These are phyloP conservation scores for Termitomyces titanicus DNA, from an alignment of 768 basidiomycete species.

Conservation along the genomic window DNA sequence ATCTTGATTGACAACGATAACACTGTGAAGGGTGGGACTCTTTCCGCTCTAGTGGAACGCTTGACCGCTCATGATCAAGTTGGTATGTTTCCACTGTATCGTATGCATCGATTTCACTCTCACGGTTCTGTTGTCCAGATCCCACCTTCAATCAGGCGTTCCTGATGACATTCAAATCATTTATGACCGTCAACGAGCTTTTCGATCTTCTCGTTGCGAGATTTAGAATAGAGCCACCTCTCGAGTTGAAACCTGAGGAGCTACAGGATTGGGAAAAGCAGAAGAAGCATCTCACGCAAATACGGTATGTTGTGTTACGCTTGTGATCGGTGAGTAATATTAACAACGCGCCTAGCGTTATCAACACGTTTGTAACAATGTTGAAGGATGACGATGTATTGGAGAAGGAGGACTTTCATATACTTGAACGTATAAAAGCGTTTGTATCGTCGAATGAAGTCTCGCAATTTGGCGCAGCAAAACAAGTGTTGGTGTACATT, in stretches of 20 bases:
- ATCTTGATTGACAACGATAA: conserved; percentile 85
- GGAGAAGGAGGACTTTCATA: conserved; percentile 81
- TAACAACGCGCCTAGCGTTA: conserved; percentile 47
- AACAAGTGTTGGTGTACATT: conserved; percentile 69
- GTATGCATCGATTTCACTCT: conserved; percentile 1
- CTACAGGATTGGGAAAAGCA: conserved; percentile 74
- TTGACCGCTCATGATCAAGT: conserved; percentile 88
- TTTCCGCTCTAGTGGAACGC: conserved; percentile 82
- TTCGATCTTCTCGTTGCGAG: conserved; percentile 79
- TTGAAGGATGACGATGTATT: conserved; percentile 79
- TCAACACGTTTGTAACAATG: conserved; percentile 91
- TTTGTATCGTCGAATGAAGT: conserved; percentile 71
- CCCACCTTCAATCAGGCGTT: conserved; percentile 83
- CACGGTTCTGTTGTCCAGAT: conserved; percentile 27
- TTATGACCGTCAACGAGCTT: conserved; percentile 79
- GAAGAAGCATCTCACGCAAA: conserved; percentile 85
- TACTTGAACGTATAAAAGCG: conserved; percentile 78
- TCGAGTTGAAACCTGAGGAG: conserved; percentile 57
- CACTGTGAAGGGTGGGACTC: conserved; percentile 81
- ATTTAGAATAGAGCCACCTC: conserved; percentile 76
- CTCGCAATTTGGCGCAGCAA: conserved; percentile 62
- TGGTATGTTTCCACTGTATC: conserved; percentile 44
- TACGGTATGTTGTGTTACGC: conserved; percentile 55
- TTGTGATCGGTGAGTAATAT: conserved; percentile 3
- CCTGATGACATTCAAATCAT: conserved; percentile 95